phyloP scores from a whole-genome alignment of 192 early-diverging fungal species.

The Entomortierella parvispora region DNA sequence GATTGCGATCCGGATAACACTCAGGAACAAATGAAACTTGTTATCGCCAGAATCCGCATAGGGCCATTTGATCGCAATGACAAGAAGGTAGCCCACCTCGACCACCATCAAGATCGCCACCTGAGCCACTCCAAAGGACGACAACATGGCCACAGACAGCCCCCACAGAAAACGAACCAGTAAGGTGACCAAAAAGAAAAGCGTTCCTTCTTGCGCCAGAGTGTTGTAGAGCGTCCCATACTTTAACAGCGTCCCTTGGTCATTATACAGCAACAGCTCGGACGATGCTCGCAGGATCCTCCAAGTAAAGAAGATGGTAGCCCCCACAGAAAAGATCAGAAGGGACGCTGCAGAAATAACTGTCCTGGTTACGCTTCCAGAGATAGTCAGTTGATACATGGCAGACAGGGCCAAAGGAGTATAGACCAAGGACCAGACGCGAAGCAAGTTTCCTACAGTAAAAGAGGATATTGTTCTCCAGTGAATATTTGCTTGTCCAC shows the following conservation, averaged over 20 bases:
- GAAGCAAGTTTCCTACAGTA: conserved; percentile 52
- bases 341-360: conserved; percentile 37
- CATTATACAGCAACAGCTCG: conserved; percentile 49
- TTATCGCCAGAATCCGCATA: conserved; percentile 52
- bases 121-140: conserved; percentile 56
- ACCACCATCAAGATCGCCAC: conserved; percentile 48
- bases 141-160: conserved; percentile 51
- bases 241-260: conserved; percentile 53
- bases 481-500: not conserved
- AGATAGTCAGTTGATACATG: conserved; percentile 62
- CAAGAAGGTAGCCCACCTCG: conserved; percentile 49
- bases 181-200: conserved; percentile 48
- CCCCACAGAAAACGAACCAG: conserved; percentile 54
- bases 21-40: conserved; percentile 48
- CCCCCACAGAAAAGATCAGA: conserved; percentile 47
- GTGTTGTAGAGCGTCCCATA: conserved; percentile 62
- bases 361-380: conserved; percentile 24
- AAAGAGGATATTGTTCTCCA: no score
- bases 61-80: conserved; percentile 53
- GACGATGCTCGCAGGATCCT: conserved; percentile 51
- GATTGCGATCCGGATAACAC: conserved; percentile 47
- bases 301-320: conserved; percentile 51
- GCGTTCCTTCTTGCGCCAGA: conserved; percentile 47
- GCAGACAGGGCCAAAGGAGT: conserved; percentile 53
- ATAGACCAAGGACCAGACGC: conserved; percentile 52